Conservation (phyloP, 2,329 filamentous ascomycete genomes). For the Arthrinium phaeospermum region DNA sequence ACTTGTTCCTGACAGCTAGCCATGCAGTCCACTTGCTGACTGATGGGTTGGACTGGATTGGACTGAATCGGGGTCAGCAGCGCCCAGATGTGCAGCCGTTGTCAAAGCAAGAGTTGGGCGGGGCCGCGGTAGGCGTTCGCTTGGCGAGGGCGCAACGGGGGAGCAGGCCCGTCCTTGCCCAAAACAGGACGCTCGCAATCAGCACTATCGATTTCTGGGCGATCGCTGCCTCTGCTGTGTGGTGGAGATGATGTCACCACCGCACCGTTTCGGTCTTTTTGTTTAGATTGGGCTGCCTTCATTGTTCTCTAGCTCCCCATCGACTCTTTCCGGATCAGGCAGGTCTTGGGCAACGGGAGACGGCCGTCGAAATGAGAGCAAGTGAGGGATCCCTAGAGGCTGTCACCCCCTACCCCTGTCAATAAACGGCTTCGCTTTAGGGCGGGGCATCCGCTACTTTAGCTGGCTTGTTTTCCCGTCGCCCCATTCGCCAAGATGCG, state of each 20-base stretch:
- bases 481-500: constrained; percentile 13
- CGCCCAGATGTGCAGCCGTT: background rate
- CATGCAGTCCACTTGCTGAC: background rate
- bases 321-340: background rate
- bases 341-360: background rate
- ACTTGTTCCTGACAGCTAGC: background rate
- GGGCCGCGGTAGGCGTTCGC: background rate
- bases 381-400: background rate
- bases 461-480: constrained; percentile 1
- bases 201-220: constrained; percentile 8
- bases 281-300: background rate
- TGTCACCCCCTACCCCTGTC: background rate
- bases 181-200: background rate
- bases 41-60: background rate
- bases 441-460: background rate
- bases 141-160: background rate
- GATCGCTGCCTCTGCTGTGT: background rate
- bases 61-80: background rate
- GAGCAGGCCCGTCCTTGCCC: background rate
- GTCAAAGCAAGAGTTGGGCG: background rate
- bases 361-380: background rate
- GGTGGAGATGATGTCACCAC: background rate
- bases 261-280: background rate
- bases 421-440: background rate
- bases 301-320: background rate